Evolutionary conservation across 2,329 filamentous ascomycete species (phyloP).

Genomic region (Fusarium sp.): DNA sequence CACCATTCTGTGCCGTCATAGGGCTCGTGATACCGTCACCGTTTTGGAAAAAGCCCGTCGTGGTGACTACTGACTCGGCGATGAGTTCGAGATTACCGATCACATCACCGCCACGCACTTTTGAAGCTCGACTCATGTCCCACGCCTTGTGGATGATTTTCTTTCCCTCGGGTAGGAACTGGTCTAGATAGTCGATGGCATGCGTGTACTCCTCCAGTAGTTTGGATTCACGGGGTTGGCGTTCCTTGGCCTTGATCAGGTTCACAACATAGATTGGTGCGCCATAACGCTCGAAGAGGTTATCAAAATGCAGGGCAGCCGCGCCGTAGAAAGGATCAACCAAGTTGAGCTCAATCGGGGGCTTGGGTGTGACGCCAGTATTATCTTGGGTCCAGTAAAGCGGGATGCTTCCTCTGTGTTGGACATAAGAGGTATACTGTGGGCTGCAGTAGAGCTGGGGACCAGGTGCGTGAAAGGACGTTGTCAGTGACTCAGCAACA

Average conservation of each 20-base stretch:
- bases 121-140: constrained; percentile 97
- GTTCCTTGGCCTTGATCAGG: constrained; percentile 88
- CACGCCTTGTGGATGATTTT: constrained; percentile 95
- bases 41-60: constrained; percentile 95
- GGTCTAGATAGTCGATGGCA: constrained; percentile 92
- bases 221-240: constrained; percentile 91
- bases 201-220: constrained; percentile 88
- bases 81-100: constrained; percentile 92
- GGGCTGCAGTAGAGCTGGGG: constrained; percentile 88
- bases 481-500: constrained; percentile 92
- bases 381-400: constrained; percentile 98
- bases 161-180: constrained; percentile 85
- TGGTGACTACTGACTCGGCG: constrained; percentile 85
- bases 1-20: constrained; percentile 83
- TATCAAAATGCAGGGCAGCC: constrained; percentile 93
- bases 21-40: constrained; percentile 77
- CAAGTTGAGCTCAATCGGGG: constrained; percentile 94
- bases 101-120: constrained; percentile 91
- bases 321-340: constrained; percentile 96
- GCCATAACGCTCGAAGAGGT: constrained; percentile 93
- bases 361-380: constrained; percentile 94
- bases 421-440: constrained; percentile 94
- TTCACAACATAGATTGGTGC: constrained; percentile 93
- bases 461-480: constrained; percentile 93
- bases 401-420: constrained; percentile 96